Conservation (phyloP, 192 early-diverging fungal genomes). For the Thamnidium elegans region DNA sequence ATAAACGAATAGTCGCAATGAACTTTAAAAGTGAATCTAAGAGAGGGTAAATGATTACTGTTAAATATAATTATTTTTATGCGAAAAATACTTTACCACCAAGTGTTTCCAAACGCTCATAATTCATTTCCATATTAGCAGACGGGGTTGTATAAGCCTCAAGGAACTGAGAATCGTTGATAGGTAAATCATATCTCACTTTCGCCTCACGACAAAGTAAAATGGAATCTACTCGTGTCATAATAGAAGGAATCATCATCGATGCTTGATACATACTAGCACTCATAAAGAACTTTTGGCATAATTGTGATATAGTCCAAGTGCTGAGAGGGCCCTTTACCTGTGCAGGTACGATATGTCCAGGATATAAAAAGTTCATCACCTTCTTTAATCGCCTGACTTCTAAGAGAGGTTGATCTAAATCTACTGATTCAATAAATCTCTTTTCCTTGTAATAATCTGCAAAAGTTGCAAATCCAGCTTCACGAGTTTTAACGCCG, state of each 20-base stretch:
- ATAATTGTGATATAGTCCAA: constrained; percentile 40
- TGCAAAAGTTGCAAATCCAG: constrained; percentile 33
- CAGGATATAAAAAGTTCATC: constrained; percentile 44
- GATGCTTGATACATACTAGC: constrained; percentile 43
- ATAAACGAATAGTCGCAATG: constrained; percentile 68
- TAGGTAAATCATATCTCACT: constrained; percentile 35
- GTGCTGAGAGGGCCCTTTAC: constrained; percentile 26
- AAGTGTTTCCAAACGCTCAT: constrained; percentile 86
- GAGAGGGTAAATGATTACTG: neutral
- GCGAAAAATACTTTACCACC: constrained; percentile 50
- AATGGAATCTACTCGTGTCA: constrained; percentile 57
- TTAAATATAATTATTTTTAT: neutral
- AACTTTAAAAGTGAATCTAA: constrained; percentile 81
- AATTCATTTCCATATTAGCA: constrained; percentile 64
- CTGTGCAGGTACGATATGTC: constrained; percentile 16
- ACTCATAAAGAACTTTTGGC: constrained; percentile 30
- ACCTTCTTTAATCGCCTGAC: constrained; percentile 39
- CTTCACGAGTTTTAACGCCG: constrained; percentile 26
- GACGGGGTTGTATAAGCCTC: constrained; percentile 74
- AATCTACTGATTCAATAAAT: neutral
- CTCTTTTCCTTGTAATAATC: constrained; percentile 43
- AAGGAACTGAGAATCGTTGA: constrained; percentile 46
- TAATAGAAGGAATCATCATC: constrained; percentile 60
- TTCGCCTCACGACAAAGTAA: constrained; percentile 49
- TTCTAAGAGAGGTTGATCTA: constrained; percentile 38